Base-by-base conservation (phyloP, 306 rosid species). In the Carpinus fangiana region DNA sequence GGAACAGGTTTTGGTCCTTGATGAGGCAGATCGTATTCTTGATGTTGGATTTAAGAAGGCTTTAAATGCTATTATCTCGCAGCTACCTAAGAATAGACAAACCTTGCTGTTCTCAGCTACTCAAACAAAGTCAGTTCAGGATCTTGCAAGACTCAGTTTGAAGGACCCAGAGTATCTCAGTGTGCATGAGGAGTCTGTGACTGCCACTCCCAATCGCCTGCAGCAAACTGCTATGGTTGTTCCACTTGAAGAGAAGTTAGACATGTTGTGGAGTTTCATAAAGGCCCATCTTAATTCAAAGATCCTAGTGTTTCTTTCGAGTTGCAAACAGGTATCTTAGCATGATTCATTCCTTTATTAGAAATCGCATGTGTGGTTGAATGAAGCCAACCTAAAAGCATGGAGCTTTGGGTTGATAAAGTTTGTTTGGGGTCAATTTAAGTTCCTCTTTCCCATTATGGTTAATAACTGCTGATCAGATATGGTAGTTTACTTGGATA, bases 141-240 rank as follows among this genome's bases (percentile, higher is more conserved):
- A 91, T 86, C 98, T 95, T 80, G 97, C 96, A 54, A 87, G 98
- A 80, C 90, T 95, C 59, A 92, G 98, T 90, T 89, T 95, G 87
- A 92, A 93, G 86, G 98, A 95, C 82, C 97, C 98, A 34, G 98
- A 95, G 88, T 95, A 92, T 84, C 86, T 91, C 69, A 91, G 98
- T 34, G 97, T 95, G 61, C 98, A 95, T 6, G 93, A 91, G 84
- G 90, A 95, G 84, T 88, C 98, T 73, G 81, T 78, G 70, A 85
- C 96, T 59, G 96, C 98, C 28, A 95, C 98, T 59, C 98, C 98
- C n/a, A 73, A 82, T 60, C 84, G 76, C 64, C 86, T 95, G 92
- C 86, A 82, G 80, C 98, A 95, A 83, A 87, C 89, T 65, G 97
- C 90, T 68, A 90, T 90, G 85, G 65, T 85, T 77, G 90, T 95